A percentile compares a stretch with the other conserved stretches of the same genome.
Conservation (phyloP, 495 filamentous ascomycete genomes). For the Corynascus novoguineensis region DNA sequence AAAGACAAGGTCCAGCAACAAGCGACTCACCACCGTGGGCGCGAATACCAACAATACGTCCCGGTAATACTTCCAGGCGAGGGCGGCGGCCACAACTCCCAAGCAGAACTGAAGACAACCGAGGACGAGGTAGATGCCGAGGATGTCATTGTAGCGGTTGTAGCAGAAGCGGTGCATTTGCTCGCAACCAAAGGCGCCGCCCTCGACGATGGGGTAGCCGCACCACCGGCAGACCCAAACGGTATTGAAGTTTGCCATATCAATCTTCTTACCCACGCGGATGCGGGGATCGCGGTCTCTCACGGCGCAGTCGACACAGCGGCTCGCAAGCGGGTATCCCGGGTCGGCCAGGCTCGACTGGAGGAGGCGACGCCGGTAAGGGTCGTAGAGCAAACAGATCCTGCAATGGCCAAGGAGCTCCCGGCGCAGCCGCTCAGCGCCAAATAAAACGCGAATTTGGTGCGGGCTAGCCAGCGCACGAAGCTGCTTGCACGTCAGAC, state of each 20-base stretch:
- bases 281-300: conserved; percentile 19
- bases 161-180: conserved; percentile 30
- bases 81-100: conserved; percentile 20
- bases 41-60: conserved; percentile 20
- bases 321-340: conserved; percentile 24
- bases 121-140: conserved; percentile 22
- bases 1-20: neutral
- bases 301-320: conserved; percentile 26
- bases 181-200: conserved; percentile 15
- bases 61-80: conserved; percentile 28
- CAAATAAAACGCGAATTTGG: conserved; percentile 23
- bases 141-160: conserved; percentile 20
- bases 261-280: conserved; percentile 18
- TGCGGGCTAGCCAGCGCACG: conserved; percentile 19
- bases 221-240: conserved; percentile 32
- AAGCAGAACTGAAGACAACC: conserved; percentile 28
- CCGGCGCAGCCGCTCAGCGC: conserved; percentile 7
- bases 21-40: conserved; percentile 26
- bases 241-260: conserved; percentile 18
- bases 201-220: conserved; percentile 20
- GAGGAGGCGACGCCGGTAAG: conserved; percentile 19
- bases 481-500: conserved; percentile 30
- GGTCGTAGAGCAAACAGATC: conserved; percentile 21
- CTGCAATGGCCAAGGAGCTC: conserved; percentile 28
- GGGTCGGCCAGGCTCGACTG: conserved; percentile 12